Conservation (phyloP, 495 filamentous ascomycete genomes). For the Tuber aestivum region DNA sequence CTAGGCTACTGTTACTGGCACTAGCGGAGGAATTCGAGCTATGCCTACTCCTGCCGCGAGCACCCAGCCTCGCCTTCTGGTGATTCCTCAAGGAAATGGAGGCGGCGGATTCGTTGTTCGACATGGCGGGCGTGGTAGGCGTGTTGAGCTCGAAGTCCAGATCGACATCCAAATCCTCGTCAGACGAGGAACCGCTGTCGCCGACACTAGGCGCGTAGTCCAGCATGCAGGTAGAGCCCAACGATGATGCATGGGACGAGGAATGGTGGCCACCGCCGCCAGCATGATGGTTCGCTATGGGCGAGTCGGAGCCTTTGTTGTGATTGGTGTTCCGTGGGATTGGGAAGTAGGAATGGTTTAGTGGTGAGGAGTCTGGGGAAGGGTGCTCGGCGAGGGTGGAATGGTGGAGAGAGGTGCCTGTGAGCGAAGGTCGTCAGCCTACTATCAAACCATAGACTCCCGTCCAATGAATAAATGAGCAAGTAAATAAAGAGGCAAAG, state of each 20-base stretch:
- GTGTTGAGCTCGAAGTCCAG: conserved; percentile 33
- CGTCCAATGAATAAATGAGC: no score
- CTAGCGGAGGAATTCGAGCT: conserved; percentile 23
- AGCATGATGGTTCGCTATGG: conserved; percentile 34
- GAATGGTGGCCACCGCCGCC: conserved; percentile 38
- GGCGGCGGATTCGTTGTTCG: conserved; percentile 35
- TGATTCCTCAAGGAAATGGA: conserved; percentile 41
- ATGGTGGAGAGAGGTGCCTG: conserved; percentile 91
- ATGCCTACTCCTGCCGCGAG: conserved; percentile 27
- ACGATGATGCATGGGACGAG: conserved; percentile 44
- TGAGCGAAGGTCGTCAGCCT: conserved; percentile 5
- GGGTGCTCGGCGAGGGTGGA: conserved; percentile 83
- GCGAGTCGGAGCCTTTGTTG: conserved; percentile 43
- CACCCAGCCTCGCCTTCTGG: conserved; percentile 38
- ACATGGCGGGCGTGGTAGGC: conserved; percentile 18
- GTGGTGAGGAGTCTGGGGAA: conserved; percentile 87
- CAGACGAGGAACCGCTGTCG: conserved; percentile 37
- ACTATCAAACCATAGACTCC: background rate
- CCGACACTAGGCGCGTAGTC: conserved; percentile 40
- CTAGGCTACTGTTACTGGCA: conserved; percentile 19
- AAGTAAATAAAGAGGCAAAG: conserved; percentile 3
- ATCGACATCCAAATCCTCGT: conserved; percentile 39
- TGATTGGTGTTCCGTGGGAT: conserved; percentile 39
- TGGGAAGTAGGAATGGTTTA: conserved; percentile 46
- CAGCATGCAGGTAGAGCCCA: conserved; percentile 46